Percentiles rank a stretch among this genome's conserved stretches.
phyloP scores from a whole-genome alignment of 1,139 yeast genomes.

The Pneumocystis carinii region DNA sequence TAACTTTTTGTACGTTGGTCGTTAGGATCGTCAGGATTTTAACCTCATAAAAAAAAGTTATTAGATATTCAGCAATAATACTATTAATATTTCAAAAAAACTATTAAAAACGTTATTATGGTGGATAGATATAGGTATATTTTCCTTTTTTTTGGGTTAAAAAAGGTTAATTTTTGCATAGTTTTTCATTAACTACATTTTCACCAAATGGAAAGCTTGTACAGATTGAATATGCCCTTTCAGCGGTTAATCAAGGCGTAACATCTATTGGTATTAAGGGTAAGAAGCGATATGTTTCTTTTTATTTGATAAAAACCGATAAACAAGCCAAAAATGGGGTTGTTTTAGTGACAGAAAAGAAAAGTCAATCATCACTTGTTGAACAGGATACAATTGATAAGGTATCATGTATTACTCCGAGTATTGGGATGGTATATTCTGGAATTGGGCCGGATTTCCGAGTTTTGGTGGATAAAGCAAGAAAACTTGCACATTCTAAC shows the following conservation, averaged over 20 bases:
- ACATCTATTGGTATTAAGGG: constrained; percentile 86
- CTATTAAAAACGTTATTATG: background rate
- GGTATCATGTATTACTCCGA: constrained; percentile 76
- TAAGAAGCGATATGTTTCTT: constrained; percentile 6
- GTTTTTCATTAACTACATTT: constrained; percentile 90
- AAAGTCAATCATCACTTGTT: constrained; percentile 63
- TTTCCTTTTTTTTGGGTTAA: background rate
- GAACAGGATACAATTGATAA: constrained; percentile 64
- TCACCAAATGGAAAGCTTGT: constrained; percentile 96
- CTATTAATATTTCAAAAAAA: background rate
- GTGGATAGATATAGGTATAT: background rate
- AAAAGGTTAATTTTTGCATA: constrained; percentile 30
- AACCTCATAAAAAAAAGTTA: background rate
- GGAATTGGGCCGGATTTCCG: constrained; percentile 99
- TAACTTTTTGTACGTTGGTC: too few species aligned
- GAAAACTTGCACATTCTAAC: constrained; percentile 83
- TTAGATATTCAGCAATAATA: background rate
- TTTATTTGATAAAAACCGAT: background rate
- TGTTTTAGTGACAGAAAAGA: constrained; percentile 92
- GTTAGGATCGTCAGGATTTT: too few species aligned
- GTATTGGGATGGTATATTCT: constrained; percentile 89
- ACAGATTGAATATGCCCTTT: constrained; percentile 93
- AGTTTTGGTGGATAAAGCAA: constrained; percentile 80
- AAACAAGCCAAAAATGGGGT: constrained; percentile 71
- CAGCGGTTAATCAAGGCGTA: constrained; percentile 96